Evolutionary conservation across 2,329 filamentous ascomycete species (phyloP), one percentile per base, ranked within the genome.

Genomic region (Macrophomina tecta): DNA sequence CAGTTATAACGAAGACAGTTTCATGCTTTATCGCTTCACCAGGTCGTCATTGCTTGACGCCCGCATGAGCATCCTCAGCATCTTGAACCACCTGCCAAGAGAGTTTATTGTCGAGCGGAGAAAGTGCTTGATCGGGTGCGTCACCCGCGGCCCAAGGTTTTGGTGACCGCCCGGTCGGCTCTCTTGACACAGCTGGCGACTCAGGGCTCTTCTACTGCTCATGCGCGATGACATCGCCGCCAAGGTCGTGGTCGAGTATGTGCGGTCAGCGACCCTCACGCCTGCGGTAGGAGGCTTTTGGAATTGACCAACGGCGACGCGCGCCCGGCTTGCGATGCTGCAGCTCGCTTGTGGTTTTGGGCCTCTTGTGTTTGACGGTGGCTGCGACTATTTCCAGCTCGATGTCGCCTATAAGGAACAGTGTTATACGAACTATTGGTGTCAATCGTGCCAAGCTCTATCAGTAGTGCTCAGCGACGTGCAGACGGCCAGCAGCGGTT

Each of bases 161-260:
- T 30, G 36, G 30, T 4, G 14, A n/a, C 58, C 45, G n/a, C 16
- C 40, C 28, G 16, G 12, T 36, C 32, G 42, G 58, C 42, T 23
- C 32, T 36, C 32, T 62, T 62, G 58, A 62, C 45, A 32, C 58
- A 16, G 7, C 16, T 23, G 11, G 32, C 58, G 58, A 62, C 32
- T 62, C 58, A 62, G 58, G 42, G 12, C n/a, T 28, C 42, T 38
- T 34, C 34, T n/a, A 48, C 9, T 11, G 40, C 56, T 18, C 42
- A 62, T 62, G 58, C 45, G 42, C 32, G 58, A 62, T 62, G 58
- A 62, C 45, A 49, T 62, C 42, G 40, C 14, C 11, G 28, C 42
- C 12, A n/a, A 14, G n/a, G 36, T 34, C n/a, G 28, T 42, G 32
- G 45, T 49, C 58, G 58, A 49, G 42, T 12, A 28, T 49, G 32